Percentiles rank a stretch among this genome's conserved stretches.
These are phyloP conservation scores for Phytophthora sp. DNA, from an alignment of 352 stramenopile genomes.

Conservation along the genomic window DNA sequence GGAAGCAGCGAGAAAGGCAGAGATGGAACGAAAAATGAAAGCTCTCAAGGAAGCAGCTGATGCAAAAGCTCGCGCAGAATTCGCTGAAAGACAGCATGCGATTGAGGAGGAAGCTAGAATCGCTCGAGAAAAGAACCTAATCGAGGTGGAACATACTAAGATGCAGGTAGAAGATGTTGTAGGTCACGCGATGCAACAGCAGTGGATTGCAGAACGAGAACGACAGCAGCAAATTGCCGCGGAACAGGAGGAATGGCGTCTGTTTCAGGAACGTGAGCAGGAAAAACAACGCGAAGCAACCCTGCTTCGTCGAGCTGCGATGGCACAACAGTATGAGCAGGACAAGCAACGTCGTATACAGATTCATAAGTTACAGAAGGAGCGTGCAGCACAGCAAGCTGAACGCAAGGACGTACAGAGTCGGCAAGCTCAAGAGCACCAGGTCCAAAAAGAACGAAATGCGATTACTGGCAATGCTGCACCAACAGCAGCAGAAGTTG, in stretches of 20 bases:
- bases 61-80: slow-evolving; percentile 55
- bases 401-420: slow-evolving; percentile 19
- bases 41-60: slow-evolving; percentile 70
- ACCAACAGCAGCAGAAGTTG: background rate
- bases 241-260: slow-evolving; percentile 66
- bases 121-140: slow-evolving; percentile 38
- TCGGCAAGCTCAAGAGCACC: slow-evolving; percentile 14
- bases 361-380: slow-evolving; percentile 68
- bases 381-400: slow-evolving; percentile 39
- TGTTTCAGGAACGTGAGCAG: slow-evolving; percentile 58
- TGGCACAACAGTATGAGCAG: slow-evolving; percentile 68
- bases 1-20: slow-evolving; percentile 41
- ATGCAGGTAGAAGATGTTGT: slow-evolving; percentile 68
- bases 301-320: slow-evolving; percentile 45
- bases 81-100: slow-evolving; percentile 41
- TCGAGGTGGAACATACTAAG: slow-evolving; percentile 39
- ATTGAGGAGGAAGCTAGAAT: slow-evolving; percentile 44
- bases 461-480: background rate
- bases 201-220: slow-evolving; percentile 44
- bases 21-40: slow-evolving; percentile 63
- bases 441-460: background rate
- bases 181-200: slow-evolving; percentile 34
- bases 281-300: slow-evolving; percentile 60
- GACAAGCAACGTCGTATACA: slow-evolving; percentile 70
- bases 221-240: slow-evolving; percentile 55